Evolutionary conservation across 768 basidiomycete species (phyloP), one percentile per base, ranked within the genome.

Genomic region (button mushroom (Agaricus bisporus)): DNA sequence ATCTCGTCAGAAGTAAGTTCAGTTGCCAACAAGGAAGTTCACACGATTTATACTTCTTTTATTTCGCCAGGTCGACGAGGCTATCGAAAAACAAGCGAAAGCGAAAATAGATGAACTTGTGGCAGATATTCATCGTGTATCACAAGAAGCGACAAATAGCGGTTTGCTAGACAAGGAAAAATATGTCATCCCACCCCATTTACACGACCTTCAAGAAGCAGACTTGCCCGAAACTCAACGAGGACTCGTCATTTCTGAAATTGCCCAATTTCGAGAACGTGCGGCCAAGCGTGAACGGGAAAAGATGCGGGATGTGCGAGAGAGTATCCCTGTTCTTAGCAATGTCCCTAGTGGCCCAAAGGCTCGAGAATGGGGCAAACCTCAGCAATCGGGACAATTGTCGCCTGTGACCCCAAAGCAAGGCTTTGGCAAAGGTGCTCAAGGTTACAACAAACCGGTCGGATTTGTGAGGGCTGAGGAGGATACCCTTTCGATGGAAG

Each of bases 221-320:
- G 97, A 99, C 64, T 80, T 99, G 41, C 95, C 97, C 20, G 97
- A 99, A 72, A 91, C 91, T 0, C 83, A 80, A 58, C 87, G 95
- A 35, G 92, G 89, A 5, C 85, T 94, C 50, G 94, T 98, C 56
- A 90, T 98, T 57, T 91, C 90, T 28, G 94, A 98, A 66, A 99
- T 99, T 56, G 93, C 94, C 0, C 86, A 92, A 61, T 99, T 99
- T 69, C 82, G 97, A 55, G 94, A 98, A 70, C 83, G 91, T 18
- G 91, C 94, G 0, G 92, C 91, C 8, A 95, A 94, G 69, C 75
- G 88, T 35, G 93, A 95, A 63, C 81, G 88, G 17, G 93, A 95
- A 68, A 94, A 95, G 70, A 66, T 88, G 69, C 81, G 86, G 38
- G 92, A 94, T 66, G 84, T 83, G 4, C 80, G 78, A 58, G 79